A percentile compares a stretch with the other conserved stretches of the same genome.
phyloP scores from a whole-genome alignment of 2,329 filamentous ascomycete genomes.

The Trichoderma pleuroti region DNA sequence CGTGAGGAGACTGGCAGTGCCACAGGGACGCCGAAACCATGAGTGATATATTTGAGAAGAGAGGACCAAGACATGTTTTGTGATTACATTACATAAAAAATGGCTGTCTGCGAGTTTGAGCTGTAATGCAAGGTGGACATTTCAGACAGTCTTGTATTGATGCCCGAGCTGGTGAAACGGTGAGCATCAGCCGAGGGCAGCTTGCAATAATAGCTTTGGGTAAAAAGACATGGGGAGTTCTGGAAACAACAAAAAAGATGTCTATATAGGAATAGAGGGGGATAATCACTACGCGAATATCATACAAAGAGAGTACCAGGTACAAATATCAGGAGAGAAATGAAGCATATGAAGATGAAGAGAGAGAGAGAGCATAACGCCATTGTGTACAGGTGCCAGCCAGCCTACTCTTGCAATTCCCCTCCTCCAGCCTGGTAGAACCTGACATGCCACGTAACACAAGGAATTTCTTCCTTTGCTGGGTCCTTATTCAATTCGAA shows the following conservation, averaged over 20 bases:
- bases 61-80: neutral
- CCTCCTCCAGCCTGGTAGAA: neutral
- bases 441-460: neutral
- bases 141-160: neutral
- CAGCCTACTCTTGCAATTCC: neutral
- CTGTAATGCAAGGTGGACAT: neutral
- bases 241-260: conserved; percentile 7
- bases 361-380: neutral
- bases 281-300: conserved; percentile 28
- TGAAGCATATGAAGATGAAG: neutral
- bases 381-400: neutral
- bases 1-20: conserved; percentile 58
- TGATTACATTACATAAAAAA: neutral
- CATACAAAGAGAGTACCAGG: conserved; percentile 17
- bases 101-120: neutral
- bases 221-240: neutral
- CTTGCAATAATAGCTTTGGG: neutral
- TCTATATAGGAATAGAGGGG: conserved; percentile 26
- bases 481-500: conserved; percentile 31
- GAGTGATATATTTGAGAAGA: neutral
- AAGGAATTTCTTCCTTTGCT: neutral
- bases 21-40: conserved; percentile 54
- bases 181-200: neutral
- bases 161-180: neutral
- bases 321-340: neutral